Evolutionary conservation across 441 rosid species (phyloP).

Genomic region (Hypseocharis bilobata): DNA sequence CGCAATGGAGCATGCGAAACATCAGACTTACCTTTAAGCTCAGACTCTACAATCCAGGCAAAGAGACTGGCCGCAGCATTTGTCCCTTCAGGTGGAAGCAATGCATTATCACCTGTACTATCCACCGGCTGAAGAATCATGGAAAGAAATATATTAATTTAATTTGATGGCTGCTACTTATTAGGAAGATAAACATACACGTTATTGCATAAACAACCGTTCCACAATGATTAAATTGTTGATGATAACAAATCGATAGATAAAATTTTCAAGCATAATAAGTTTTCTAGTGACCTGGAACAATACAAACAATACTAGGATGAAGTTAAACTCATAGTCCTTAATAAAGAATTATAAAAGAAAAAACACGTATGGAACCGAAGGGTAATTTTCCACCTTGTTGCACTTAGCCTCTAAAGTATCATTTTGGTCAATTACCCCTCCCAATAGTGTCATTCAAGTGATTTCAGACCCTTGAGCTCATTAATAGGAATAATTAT

Average conservation of each 20-base stretch:
- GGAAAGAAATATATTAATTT: slow-evolving; percentile 14
- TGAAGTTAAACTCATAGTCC: neutral
- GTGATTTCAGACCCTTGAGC: no score
- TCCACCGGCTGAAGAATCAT: slow-evolving; percentile 51
- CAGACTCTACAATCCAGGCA: slow-evolving; percentile 68
- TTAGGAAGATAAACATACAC: neutral
- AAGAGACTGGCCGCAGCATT: slow-evolving; percentile 73
- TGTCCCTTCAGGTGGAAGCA: slow-evolving; percentile 76
- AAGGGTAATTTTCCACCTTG: neutral
- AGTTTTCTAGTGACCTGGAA: neutral
- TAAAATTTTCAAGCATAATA: neutral
- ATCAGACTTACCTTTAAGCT: slow-evolving; percentile 52
- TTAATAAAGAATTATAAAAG: neutral
- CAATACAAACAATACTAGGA: neutral
- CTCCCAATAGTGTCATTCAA: no score
- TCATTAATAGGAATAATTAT: no score
- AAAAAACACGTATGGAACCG: neutral
- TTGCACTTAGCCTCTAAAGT: neutral
- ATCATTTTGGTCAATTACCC: neutral
- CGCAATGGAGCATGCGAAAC: slow-evolving; percentile 17
- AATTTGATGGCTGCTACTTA: slow-evolving; percentile 21
- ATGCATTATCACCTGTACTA: slow-evolving; percentile 41
- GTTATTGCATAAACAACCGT: neutral
- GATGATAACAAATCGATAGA: slow-evolving; percentile 3
- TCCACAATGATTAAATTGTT: neutral